Evolutionary conservation across 2,329 filamentous ascomycete species (phyloP).

Genomic region (Cordyceps farinosa): DNA sequence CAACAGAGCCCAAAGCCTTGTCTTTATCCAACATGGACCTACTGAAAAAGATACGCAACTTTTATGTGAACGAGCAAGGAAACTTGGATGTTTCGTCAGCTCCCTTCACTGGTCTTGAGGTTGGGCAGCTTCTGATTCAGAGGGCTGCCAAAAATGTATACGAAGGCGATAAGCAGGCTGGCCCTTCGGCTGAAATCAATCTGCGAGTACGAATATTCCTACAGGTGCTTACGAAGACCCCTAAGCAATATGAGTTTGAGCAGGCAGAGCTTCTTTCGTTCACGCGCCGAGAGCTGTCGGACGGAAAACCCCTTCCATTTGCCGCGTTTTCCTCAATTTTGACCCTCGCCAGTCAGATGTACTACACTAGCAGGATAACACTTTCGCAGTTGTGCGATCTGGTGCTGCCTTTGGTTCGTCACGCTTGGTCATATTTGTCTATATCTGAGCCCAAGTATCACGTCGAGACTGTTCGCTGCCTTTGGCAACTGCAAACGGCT

Average conservation of each 20-base stretch:
- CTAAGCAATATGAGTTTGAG: conserved; percentile 42
- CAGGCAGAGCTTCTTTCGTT: conserved; percentile 47
- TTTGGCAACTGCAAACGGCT: conserved; percentile 80
- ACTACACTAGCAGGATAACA: conserved; percentile 50
- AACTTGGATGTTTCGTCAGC: conserved; percentile 60
- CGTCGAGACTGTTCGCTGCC: conserved; percentile 80
- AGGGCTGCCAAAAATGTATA: conserved; percentile 54
- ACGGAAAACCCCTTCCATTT: conserved; percentile 43
- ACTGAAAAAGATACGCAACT: conserved; percentile 57
- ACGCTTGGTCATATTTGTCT: conserved; percentile 77
- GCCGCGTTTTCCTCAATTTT: conserved; percentile 55
- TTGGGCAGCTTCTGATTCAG: conserved; percentile 61
- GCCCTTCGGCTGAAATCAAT: conserved; percentile 47
- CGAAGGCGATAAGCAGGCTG: conserved; percentile 41
- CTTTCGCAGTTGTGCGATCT: conserved; percentile 55
- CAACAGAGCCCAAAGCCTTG: background rate
- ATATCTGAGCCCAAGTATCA: conserved; percentile 87
- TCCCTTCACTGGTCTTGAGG: conserved; percentile 54
- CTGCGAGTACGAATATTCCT: conserved; percentile 58
- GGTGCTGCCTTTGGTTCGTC: conserved; percentile 63
- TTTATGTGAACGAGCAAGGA: conserved; percentile 68
- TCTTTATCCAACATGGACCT: conserved; percentile 43
- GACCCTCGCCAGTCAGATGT: conserved; percentile 55
- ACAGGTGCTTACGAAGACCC: conserved; percentile 51
- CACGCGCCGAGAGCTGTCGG: conserved; percentile 46